A percentile compares a stretch with the other conserved stretches of the same genome.
Evolutionary conservation across 257 asterid species (phyloP).

Genomic region (Solanum chilense): DNA sequence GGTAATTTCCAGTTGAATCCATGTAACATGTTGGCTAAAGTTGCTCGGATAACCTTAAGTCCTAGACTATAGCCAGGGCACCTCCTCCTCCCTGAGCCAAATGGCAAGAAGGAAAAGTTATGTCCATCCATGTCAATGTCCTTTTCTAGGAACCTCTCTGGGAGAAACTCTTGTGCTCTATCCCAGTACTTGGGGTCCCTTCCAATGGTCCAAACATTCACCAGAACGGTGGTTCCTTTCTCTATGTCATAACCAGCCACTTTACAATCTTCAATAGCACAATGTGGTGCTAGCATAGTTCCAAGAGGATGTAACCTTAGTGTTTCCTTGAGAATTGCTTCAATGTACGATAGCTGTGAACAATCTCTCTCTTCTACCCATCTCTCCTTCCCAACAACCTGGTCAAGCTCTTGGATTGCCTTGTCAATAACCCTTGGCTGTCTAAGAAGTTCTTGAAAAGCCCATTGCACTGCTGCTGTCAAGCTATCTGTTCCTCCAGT

Average conservation of each 20-base stretch:
- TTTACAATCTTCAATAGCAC: conserved; percentile 1
- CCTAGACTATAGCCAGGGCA: conserved; percentile 15
- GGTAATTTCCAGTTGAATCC: conserved; percentile 21
- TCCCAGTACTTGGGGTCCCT: conserved; percentile 9
- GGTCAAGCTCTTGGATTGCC: conserved; percentile 17
- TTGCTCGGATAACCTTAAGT: conserved; percentile 9
- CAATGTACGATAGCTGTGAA: conserved; percentile 1
- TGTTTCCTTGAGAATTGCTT: conserved; percentile 3
- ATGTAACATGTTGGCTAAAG: conserved; percentile 22
- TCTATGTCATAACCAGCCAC: neutral
- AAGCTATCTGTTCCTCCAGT: conserved; percentile 16
- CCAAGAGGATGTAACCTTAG: conserved; percentile 4
- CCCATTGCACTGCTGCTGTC: conserved; percentile 17
- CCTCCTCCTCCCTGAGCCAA: conserved; percentile 20
- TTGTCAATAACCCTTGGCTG: conserved; percentile 11
- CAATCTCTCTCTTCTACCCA: conserved; percentile 11
- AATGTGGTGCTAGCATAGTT: conserved; percentile 1
- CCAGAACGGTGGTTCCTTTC: neutral
- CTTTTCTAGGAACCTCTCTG: conserved; percentile 10
- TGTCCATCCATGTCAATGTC: conserved; percentile 6
- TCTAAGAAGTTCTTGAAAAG: conserved; percentile 7
- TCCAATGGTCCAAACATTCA: conserved; percentile 2
- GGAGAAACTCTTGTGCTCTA: conserved; percentile 6
- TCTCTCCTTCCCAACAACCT: neutral
- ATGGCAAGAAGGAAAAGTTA: conserved; percentile 10